Conservation (phyloP, 2,329 filamentous ascomycete species). For the Chalara sp. region DNA sequence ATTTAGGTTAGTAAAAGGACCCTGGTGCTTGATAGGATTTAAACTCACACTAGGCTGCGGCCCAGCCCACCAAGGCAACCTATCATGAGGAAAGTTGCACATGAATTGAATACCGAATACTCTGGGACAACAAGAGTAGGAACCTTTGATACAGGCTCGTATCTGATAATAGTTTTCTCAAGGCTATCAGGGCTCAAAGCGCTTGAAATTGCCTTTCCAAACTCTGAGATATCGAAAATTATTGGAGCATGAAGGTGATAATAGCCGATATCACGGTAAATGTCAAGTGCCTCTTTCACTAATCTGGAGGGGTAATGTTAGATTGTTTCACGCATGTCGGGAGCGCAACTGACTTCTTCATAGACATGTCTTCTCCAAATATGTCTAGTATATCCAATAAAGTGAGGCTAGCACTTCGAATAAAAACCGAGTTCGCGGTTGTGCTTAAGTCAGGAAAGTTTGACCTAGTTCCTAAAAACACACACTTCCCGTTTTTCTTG, state of each 20-base stretch:
- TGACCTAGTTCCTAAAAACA: neutral
- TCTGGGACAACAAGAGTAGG: neutral
- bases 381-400: neutral
- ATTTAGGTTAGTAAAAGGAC: neutral
- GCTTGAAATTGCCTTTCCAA: conserved; percentile 1
- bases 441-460: neutral
- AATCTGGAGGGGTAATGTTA: neutral
- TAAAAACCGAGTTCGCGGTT: neutral
- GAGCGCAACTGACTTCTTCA: neutral
- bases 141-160: neutral
- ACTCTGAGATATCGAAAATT: conserved; percentile 17
- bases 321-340: neutral
- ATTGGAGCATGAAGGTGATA: conserved; percentile 3
- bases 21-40: neutral
- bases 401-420: neutral
- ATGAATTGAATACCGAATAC: conserved; percentile 2
- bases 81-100: conserved; percentile 10
- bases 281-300: neutral
- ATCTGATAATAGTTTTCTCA: neutral
- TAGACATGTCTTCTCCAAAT: neutral
- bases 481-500: neutral
- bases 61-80: conserved; percentile 14
- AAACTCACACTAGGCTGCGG: conserved; percentile 5
- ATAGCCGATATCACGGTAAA: neutral
- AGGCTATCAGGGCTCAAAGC: neutral